A percentile compares a stretch with the other conserved stretches of the same genome.
Conservation (phyloP, 1,284 basidiomycete species). For the Leccinum laetum region DNA sequence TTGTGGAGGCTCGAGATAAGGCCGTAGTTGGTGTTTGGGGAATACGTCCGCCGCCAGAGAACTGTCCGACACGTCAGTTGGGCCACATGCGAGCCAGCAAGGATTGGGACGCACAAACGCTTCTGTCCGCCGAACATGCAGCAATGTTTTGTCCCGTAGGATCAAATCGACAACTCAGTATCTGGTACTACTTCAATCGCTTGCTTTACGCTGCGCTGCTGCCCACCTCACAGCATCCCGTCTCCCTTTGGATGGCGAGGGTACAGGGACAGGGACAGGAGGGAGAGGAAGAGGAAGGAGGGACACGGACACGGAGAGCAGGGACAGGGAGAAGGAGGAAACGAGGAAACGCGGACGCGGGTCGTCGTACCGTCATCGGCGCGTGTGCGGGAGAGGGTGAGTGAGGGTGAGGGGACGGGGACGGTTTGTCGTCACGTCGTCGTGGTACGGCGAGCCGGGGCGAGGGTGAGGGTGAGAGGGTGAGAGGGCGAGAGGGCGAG, state of each 20-base stretch:
- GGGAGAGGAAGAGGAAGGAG: too few species aligned
- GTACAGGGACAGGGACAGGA: too few species aligned
- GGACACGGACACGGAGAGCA: too few species aligned
- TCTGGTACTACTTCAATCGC: slow-evolving; percentile 27
- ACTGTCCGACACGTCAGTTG: background rate
- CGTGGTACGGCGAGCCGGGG: background rate
- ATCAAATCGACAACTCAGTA: slow-evolving; percentile 78
- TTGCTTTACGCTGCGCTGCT: slow-evolving; percentile 29
- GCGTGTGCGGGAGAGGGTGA: background rate
- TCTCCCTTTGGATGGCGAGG: background rate
- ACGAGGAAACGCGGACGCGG: too few species aligned
- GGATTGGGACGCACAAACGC: slow-evolving; percentile 59
- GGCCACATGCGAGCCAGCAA: background rate
- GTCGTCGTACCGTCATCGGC: background rate
- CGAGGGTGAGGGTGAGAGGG: background rate
- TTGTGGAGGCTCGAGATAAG: slow-evolving; percentile 73
- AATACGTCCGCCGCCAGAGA: slow-evolving; percentile 57
- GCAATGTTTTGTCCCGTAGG: slow-evolving; percentile 82
- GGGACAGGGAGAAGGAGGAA: too few species aligned
- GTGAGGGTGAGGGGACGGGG: background rate
- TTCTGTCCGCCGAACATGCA: slow-evolving; percentile 78
- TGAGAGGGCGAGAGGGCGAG: background rate
- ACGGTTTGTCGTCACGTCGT: background rate
- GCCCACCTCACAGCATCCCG: slow-evolving; percentile 68
- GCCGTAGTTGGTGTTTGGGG: slow-evolving; percentile 83